Percentiles rank a stretch among this genome's conserved stretches.
These are phyloP conservation scores for Jatropha curcas DNA, from an alignment of 345 rosid species.

Conservation along the genomic window DNA sequence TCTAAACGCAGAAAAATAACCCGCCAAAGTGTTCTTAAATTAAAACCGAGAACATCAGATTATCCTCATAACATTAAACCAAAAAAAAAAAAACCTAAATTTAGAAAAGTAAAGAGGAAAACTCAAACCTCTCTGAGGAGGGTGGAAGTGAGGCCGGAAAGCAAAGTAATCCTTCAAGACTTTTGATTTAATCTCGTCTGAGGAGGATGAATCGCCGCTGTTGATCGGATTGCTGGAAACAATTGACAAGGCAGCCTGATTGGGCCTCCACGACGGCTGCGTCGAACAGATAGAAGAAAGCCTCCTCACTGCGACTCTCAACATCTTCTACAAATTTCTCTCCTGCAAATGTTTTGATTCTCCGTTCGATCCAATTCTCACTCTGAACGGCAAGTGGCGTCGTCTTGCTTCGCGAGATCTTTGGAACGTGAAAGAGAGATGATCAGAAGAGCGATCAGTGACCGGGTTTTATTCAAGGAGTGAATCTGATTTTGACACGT, in stretches of 20 bases:
- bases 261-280: conserved; percentile 39
- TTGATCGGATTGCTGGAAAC: conserved; percentile 23
- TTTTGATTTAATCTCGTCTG: conserved; percentile 34
- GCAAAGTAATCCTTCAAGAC: conserved; percentile 13
- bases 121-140: conserved; percentile 47
- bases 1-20: not conserved
- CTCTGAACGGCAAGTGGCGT: not conserved
- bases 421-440: not conserved
- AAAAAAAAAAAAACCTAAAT: not conserved
- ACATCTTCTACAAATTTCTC: conserved; percentile 31
- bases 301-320: conserved; percentile 51
- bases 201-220: conserved; percentile 31
- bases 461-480: not conserved
- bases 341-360: not conserved
- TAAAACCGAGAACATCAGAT: not conserved
- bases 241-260: conserved; percentile 24
- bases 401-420: conserved; percentile 1
- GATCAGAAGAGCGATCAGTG: not conserved
- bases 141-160: conserved; percentile 30
- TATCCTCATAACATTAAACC: not conserved
- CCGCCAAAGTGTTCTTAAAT: not conserved
- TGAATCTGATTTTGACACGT: conserved; percentile 17
- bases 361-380: not conserved
- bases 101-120: conserved; percentile 5
- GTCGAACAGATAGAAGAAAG: conserved; percentile 37